Conservation (phyloP, 768 basidiomycete genomes). For the Boletus rex-veris region DNA sequence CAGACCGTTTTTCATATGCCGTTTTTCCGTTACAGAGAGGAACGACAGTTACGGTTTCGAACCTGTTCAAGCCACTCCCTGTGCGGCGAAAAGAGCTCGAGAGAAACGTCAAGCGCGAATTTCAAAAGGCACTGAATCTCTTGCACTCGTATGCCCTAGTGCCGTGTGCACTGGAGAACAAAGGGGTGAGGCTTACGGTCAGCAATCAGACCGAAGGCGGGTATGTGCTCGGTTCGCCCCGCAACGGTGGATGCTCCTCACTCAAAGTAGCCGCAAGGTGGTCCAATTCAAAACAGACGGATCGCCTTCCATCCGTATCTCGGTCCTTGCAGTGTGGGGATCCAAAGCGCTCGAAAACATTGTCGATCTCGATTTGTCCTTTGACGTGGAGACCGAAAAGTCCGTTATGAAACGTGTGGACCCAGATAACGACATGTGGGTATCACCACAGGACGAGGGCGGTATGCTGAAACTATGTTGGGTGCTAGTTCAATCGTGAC, state of each 20-base stretch:
- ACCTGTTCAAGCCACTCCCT: slow-evolving; percentile 77
- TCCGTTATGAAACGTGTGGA: slow-evolving; percentile 19
- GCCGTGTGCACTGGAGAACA: slow-evolving; percentile 57
- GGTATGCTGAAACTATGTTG: slow-evolving; percentile 2
- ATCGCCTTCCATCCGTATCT: slow-evolving; percentile 52
- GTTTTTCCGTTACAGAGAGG: slow-evolving; percentile 58
- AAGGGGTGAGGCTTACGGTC: slow-evolving; percentile 70
- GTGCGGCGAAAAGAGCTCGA: slow-evolving; percentile 92
- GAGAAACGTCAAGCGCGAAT: slow-evolving; percentile 85
- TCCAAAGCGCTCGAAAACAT: slow-evolving; percentile 73
- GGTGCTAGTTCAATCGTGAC: slow-evolving; percentile 24
- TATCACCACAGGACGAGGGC: background rate
- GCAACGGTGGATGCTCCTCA: slow-evolving; percentile 1
- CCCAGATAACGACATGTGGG: slow-evolving; percentile 20
- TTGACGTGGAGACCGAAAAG: slow-evolving; percentile 68
- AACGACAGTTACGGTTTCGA: slow-evolving; percentile 71
- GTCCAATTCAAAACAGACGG: slow-evolving; percentile 75
- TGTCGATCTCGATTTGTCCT: slow-evolving; percentile 65
- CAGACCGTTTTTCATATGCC: background rate
- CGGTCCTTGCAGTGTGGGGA: slow-evolving; percentile 81
- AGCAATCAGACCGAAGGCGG: slow-evolving; percentile 67
- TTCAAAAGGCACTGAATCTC: slow-evolving; percentile 75
- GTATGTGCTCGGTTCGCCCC: slow-evolving; percentile 39
- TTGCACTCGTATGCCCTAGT: slow-evolving; percentile 88
- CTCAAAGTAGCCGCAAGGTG: slow-evolving; percentile 48